Base-by-base conservation (phyloP, 225 moss, liverwort and hornwort genomes). In the Marchantia polymorpha region DNA sequence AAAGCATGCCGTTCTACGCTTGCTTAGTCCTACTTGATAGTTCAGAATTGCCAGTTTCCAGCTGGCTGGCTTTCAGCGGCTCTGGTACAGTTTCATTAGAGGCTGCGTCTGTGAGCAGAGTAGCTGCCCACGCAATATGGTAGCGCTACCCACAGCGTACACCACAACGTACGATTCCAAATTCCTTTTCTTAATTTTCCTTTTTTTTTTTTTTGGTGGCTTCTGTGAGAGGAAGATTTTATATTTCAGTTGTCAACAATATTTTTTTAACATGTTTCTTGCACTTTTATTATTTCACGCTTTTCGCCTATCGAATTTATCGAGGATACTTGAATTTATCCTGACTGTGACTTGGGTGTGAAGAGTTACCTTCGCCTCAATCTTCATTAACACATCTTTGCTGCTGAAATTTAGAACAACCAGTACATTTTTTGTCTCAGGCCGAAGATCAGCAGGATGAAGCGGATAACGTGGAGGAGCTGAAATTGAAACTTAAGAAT, bases 401-500 rank as follows among this genome's bases (percentile, higher is more conserved):
- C 31, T 75, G 29, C 56, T 59, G 58, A 69, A 70, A 58, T 66
- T 71, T 76, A 68, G 60, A 58, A 60, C 16, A 71, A 27, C 31
- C 16, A 23, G 85, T 22, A 67, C 80, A 27, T 72, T 81, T 83
- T 52, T 72, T 60, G 76, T 82, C 39, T 46, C 49, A 50, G 49
- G 46, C 47, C 14, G 17, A 54, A 54, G 26, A 56, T 9, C 31
- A 31, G 11, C 11, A 31, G 16, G 88, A 92, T 77, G 88, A 82
- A 80, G 83, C 76, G 52, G 92, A 99, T 67, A 95, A 91, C 83
- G 89, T 91, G 64, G 99, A 99, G 74, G 91, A 99, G 81, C 81
- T 99, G 61, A 99, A 99, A 83, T 30, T 91, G 46, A 99, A 95
- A 78, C 55, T 99, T 82, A 99, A 99, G 86, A 93, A 66, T 76